Conservation (phyloP, 139 green algal genomes). For the Prasinococcaceae sp. region DNA sequence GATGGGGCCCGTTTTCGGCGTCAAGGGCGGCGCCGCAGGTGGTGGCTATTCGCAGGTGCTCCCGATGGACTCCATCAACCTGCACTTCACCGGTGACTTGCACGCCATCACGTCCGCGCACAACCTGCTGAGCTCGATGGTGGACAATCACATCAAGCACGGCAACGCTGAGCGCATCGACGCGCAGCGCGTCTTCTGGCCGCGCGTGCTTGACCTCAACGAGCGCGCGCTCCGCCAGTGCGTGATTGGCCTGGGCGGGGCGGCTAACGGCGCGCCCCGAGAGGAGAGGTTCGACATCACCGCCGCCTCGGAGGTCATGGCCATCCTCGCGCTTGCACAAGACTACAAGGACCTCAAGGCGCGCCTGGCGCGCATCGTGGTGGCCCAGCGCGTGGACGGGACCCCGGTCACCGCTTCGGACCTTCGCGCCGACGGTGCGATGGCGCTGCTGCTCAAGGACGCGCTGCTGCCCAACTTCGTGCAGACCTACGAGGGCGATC, state of each 20-base stretch:
- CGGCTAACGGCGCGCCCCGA: constrained; percentile 47
- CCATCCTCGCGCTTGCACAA: constrained; percentile 91
- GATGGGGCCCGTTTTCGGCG: constrained; percentile 95
- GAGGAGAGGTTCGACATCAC: constrained; percentile 89
- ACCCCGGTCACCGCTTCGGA: too few relatives aligned
- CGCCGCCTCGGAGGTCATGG: constrained; percentile 74
- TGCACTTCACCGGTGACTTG: constrained; percentile 93
- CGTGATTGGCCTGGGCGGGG: constrained; percentile 20
- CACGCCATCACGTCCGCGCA: constrained; percentile 94
- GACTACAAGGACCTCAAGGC: too few relatives aligned
- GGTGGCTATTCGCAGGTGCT: constrained; percentile 89
- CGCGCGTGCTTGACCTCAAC: constrained; percentile 93
- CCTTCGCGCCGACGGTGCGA: too few relatives aligned
- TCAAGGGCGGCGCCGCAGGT: constrained; percentile 93
- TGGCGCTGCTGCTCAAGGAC: background rate
- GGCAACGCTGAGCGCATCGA: constrained; percentile 44
- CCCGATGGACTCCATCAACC: constrained; percentile 59
- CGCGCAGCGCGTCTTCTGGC: constrained; percentile 72
- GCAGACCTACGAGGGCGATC: constrained; percentile 82
- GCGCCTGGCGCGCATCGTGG: constrained; percentile 76
- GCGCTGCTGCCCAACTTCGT: background rate
- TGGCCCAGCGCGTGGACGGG: constrained; percentile 58
- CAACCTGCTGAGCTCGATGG: constrained; percentile 90
- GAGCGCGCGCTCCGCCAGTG: constrained; percentile 92
- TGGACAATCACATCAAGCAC: constrained; percentile 69